Evolutionary conservation across 768 basidiomycete genomes (phyloP), one percentile per base, ranked within the genome.

Genomic region (Tremella yokohamensis): DNA sequence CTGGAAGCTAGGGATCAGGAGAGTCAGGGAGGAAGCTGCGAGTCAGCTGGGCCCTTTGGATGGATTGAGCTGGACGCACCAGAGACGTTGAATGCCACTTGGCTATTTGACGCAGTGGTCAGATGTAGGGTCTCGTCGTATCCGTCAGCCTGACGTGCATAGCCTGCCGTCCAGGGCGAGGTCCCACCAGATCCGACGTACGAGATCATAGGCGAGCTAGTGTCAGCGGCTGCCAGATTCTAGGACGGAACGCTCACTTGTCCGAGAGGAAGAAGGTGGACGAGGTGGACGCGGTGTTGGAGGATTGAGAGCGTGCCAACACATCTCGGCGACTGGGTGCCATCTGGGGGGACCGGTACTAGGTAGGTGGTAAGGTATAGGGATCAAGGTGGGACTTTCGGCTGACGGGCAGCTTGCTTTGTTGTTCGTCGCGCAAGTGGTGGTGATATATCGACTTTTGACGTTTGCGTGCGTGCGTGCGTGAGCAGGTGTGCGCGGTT

Each of bases 51-150:
- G 6, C 16, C 18, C 20, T 29, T 26, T 19, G 3, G 19, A 29
- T 8, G 34, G n/a, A 20, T 8, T 13, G 42, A 52, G 24, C n/a
- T 1, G 1, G 16, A 49, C 70, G 55, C 39, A 73, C 70, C 70
- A 18, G 66, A 52, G 42, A 70, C 48, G 45, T 73, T 69, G 58
- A 73, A 73, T 8, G 62, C 16, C 13, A 73, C 50, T 4, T 24
- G 42, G 1, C 65, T 57, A 15, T 56, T 51, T 8, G 57, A 56
- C 3, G 18, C 24, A 3, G 64, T 26, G 8, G 68, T 63, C 18
- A 65, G 42, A 47, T 73, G 70, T 9, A 69, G 57, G 1, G 68
- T 73, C 34, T 68, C 54, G 48, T 73, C 70, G 37, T 55, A 67
- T 2, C 70, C 70, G 45, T 70, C 66, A 8, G 54, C 48, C 29